Evolutionary conservation across 2,329 filamentous ascomycete species (phyloP).

Genomic region (Aureobasidium pullulans): DNA sequence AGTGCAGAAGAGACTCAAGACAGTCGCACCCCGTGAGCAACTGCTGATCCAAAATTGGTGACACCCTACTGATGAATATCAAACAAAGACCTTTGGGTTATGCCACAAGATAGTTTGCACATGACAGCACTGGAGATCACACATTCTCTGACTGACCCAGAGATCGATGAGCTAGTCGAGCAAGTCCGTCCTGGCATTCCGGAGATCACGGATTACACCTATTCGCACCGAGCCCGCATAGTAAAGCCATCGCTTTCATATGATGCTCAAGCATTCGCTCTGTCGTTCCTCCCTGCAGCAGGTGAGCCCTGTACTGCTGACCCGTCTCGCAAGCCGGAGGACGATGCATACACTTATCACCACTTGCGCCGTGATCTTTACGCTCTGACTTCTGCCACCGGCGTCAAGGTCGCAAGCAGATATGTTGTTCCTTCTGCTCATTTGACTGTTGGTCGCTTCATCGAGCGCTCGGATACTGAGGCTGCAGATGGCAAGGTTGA

Average conservation of each 20-base stretch:
- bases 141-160: slow-evolving; percentile 64
- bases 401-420: slow-evolving; percentile 64
- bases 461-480: slow-evolving; percentile 54
- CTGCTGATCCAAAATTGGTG: not conserved
- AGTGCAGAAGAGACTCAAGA: slow-evolving; percentile 60
- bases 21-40: slow-evolving; percentile 61
- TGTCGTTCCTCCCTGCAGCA: slow-evolving; percentile 74
- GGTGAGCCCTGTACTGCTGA: slow-evolving; percentile 20
- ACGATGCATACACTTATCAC: slow-evolving; percentile 76
- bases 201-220: slow-evolving; percentile 58
- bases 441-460: slow-evolving; percentile 77
- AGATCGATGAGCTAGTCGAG: slow-evolving; percentile 58
- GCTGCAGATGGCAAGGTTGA: slow-evolving; percentile 36
- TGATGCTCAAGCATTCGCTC: slow-evolving; percentile 74
- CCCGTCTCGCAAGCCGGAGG: slow-evolving; percentile 30
- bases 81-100: slow-evolving; percentile 68
- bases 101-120: slow-evolving; percentile 72
- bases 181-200: slow-evolving; percentile 50
- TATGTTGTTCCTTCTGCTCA: slow-evolving; percentile 89
- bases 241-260: slow-evolving; percentile 78
- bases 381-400: slow-evolving; percentile 50
- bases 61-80: not conserved
- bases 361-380: slow-evolving; percentile 79
- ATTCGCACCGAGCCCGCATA: slow-evolving; percentile 61
- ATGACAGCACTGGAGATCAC: slow-evolving; percentile 78